Evolutionary conservation across 495 filamentous ascomycete genomes (phyloP).

Genomic region (Cenococcum geophilum): DNA sequence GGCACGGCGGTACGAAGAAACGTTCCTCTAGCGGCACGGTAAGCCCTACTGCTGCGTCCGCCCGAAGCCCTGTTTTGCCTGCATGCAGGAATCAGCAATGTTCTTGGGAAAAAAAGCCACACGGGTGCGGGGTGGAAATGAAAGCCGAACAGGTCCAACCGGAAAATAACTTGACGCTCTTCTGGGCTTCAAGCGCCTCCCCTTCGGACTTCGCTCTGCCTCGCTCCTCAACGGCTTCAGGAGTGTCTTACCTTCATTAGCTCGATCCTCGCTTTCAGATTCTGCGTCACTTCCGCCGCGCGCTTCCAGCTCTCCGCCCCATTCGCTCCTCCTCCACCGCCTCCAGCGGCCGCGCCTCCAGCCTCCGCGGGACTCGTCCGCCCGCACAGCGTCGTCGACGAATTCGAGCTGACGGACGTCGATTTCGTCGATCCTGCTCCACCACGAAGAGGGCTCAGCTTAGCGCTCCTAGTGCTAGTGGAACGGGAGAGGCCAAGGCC

Average conservation of each 20-base stretch:
- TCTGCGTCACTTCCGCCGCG: conserved; percentile 97
- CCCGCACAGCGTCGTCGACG: conserved; percentile 24
- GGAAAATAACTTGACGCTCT: too few relatives aligned
- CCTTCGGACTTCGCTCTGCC: too few relatives aligned
- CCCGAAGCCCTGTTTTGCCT: conserved; percentile 30
- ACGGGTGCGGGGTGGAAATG: background rate
- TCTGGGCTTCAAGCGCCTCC: background rate
- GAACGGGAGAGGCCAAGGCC: conserved; percentile 26
- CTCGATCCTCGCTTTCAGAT: conserved; percentile 94
- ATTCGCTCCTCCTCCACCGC: conserved; percentile 37
- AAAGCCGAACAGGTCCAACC: background rate
- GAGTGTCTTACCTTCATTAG: conserved; percentile 59
- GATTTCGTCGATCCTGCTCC: conserved; percentile 33
- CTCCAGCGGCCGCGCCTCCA: conserved; percentile 24
- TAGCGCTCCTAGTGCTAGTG: conserved; percentile 35
- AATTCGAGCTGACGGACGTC: conserved; percentile 33
- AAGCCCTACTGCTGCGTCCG: conserved; percentile 24
- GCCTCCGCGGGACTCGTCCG: conserved; percentile 25
- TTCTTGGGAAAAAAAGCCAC: background rate
- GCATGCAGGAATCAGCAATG: conserved; percentile 2
- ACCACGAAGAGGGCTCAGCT: conserved; percentile 48
- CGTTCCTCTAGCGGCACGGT: too few relatives aligned
- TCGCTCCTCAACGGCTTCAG: background rate
- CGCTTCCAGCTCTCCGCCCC: conserved; percentile 93
- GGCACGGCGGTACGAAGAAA: too few relatives aligned